Conservation (phyloP, 1,139 yeast species). For the Diutina scorzettiae region DNA sequence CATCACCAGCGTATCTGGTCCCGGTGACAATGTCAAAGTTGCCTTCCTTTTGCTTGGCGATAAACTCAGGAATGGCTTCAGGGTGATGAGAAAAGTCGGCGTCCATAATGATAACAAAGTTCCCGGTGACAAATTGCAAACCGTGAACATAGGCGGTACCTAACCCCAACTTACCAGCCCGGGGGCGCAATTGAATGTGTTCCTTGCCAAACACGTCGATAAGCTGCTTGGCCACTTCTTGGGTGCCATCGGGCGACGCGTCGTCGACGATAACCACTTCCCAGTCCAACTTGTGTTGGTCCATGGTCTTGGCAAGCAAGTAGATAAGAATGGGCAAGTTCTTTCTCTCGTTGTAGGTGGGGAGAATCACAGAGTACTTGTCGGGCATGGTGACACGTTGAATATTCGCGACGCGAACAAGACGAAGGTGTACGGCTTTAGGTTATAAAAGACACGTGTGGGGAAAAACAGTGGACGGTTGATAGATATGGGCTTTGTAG, state of each 20-base stretch:
- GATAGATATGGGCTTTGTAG: no score
- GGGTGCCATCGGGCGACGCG: constrained; percentile 77
- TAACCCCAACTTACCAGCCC: constrained; percentile 71
- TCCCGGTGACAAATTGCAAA: constrained; percentile 58
- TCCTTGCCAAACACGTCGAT: constrained; percentile 50
- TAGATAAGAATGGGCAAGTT: constrained; percentile 63
- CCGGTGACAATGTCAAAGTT: constrained; percentile 77
- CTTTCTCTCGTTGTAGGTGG: constrained; percentile 68
- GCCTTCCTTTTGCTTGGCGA: constrained; percentile 51
- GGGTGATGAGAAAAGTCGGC: constrained; percentile 83
- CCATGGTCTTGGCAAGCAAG: constrained; percentile 61
- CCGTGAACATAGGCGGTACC: constrained; percentile 83
- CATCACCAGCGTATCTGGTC: constrained; percentile 70
- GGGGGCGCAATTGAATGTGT: constrained; percentile 55
- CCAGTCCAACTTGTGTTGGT: constrained; percentile 52
- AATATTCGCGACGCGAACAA: not conserved
- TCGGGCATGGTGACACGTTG: constrained; percentile 15
- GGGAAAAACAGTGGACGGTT: not conserved
- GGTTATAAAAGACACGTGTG: not conserved
- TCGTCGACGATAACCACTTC: constrained; percentile 74
- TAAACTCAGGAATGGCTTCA: constrained; percentile 67
- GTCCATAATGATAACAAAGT: constrained; percentile 74
- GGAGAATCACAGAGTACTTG: constrained; percentile 67
- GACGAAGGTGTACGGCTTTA: not conserved
- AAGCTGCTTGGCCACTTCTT: constrained; percentile 57